These are phyloP conservation scores for Thalassiosira hispida DNA, from an alignment of 352 stramenopile species.

Conservation along the genomic window DNA sequence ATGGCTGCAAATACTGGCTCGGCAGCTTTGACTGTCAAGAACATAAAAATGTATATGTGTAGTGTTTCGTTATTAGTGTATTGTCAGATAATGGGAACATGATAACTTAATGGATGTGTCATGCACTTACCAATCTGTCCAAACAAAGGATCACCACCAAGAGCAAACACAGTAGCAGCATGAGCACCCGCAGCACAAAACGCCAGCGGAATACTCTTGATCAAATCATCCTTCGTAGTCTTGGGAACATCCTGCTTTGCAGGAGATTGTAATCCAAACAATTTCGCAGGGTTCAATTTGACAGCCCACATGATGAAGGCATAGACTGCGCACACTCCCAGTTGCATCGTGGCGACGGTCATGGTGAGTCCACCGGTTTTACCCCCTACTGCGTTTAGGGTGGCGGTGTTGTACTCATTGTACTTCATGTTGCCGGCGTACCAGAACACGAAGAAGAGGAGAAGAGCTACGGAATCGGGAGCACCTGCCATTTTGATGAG, in stretches of 20 bases:
- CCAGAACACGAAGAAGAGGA: slow-evolving; percentile 72
- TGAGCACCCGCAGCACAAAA: slow-evolving; percentile 68
- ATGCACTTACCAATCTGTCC: slow-evolving; percentile 56
- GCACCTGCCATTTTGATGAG: slow-evolving; percentile 30
- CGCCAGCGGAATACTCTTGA: slow-evolving; percentile 64
- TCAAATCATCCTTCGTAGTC: slow-evolving; percentile 50
- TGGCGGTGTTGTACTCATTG: slow-evolving; percentile 72
- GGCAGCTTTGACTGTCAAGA: slow-evolving; percentile 51
- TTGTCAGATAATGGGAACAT: too few relatives aligned
- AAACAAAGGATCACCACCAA: slow-evolving; percentile 64
- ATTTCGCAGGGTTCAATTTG: slow-evolving; percentile 58
- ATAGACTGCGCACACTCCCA: slow-evolving; percentile 66
- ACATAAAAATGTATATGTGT: background rate
- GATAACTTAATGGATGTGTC: background rate
- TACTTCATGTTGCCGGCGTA: slow-evolving; percentile 74
- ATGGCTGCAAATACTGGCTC: slow-evolving; percentile 64
- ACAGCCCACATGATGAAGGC: slow-evolving; percentile 65
- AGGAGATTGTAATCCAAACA: slow-evolving; percentile 61
- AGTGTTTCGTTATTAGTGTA: too few relatives aligned
- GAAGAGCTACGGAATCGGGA: slow-evolving; percentile 55
- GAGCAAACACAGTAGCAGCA: slow-evolving; percentile 61
- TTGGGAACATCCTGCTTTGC: slow-evolving; percentile 57
- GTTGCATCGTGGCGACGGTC: slow-evolving; percentile 59
- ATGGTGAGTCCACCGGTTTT: slow-evolving; percentile 62
- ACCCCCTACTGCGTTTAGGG: slow-evolving; percentile 55